Base-by-base conservation (phyloP, 2,329 filamentous ascomycete genomes). In the Acrocalymma vagum region DNA sequence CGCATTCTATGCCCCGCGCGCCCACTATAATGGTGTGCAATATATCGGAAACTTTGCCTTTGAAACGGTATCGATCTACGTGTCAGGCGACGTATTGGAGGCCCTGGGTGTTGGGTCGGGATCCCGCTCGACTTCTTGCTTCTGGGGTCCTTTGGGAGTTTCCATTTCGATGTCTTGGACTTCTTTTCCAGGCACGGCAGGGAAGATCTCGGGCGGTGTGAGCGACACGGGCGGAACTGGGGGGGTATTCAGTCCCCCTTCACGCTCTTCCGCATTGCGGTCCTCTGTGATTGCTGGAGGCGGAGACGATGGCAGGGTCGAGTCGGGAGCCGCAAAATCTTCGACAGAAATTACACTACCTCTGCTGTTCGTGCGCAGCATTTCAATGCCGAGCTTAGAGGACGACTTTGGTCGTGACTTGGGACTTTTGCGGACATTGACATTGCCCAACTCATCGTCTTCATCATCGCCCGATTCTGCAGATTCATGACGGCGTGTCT, bases 291-390 rank as follows among this genome's bases (percentile, higher is more conserved):
- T 76, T 17, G 56, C 63, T 9, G 69, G 69, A n/a, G 69, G 70
- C 3, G 68, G 69, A 10, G 66, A 67, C 4, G 65, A 68, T 8
- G 62, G 53, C 10, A 72, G 53, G 4, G 55, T 52, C 2, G 63
- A 60, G 6, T 72, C 67, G 10, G 62, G 51, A 6, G 54, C 55
- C 13, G 64, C 53, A 34, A 73, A 50, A 30, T 78, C 75, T 29
- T 78, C 76, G 18, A 74, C 65, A 6, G 75, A 78, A 29, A 79
- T 72, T 26, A 78, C 82, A 61, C 92, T 96, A 32, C 95, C 93
- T 58, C 93, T 87, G 62, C 90, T 96, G 67, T 96, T 95, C 14
- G 93, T 95, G 31, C 93, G 85, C 90, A 96, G 93, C 93, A 97
- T 96, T 69, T 97, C 93, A 33, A 91, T 94, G 2, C 91, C 91